phyloP scores from a whole-genome alignment of 371 early-diverging fungal genomes.

The Nematocida homosporus region DNA sequence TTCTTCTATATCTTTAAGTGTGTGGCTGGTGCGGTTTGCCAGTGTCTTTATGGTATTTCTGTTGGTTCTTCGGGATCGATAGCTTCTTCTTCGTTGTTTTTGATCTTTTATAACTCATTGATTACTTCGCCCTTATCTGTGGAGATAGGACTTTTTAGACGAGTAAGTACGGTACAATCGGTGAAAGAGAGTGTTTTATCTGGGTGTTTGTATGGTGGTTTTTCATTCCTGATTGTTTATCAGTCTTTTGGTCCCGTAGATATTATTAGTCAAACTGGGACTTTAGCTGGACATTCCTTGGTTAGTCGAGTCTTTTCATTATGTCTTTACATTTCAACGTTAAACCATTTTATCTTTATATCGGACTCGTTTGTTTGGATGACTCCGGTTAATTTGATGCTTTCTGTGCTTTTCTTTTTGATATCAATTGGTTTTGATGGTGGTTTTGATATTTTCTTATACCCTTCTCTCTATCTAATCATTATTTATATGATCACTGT shows the following conservation, averaged over 20 bases:
- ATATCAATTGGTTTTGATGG: slow-evolving; percentile 31
- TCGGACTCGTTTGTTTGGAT: slow-evolving; percentile 32
- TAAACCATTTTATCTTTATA: slow-evolving; percentile 26
- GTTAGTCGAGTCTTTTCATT: slow-evolving; percentile 41
- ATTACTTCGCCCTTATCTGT: slow-evolving; percentile 67
- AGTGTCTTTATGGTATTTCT: slow-evolving; percentile 66
- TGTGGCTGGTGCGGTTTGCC: slow-evolving; percentile 64
- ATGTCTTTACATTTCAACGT: slow-evolving; percentile 41
- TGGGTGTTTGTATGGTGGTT: slow-evolving; percentile 29
- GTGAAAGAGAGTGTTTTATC: slow-evolving; percentile 27
- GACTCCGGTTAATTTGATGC: not conserved
- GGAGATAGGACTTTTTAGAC: slow-evolving; percentile 64
- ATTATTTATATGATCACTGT: not conserved
- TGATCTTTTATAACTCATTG: slow-evolving; percentile 67
- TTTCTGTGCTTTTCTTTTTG: slow-evolving; percentile 24
- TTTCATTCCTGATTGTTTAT: slow-evolving; percentile 44
- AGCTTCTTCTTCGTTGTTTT: slow-evolving; percentile 65
- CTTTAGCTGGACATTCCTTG: slow-evolving; percentile 1
- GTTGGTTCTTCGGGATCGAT: slow-evolving; percentile 66
- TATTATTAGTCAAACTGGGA: slow-evolving; percentile 11
- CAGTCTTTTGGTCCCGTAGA: slow-evolving; percentile 32
- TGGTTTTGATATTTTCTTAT: slow-evolving; percentile 31
- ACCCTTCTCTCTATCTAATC: slow-evolving; percentile 24
- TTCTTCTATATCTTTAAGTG: slow-evolving; percentile 68
- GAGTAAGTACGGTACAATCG: slow-evolving; percentile 53